Evolutionary conservation across 192 early-diverging fungal species (phyloP), one percentile per base, ranked within the genome.

Genomic region (Podila clonocystis): DNA sequence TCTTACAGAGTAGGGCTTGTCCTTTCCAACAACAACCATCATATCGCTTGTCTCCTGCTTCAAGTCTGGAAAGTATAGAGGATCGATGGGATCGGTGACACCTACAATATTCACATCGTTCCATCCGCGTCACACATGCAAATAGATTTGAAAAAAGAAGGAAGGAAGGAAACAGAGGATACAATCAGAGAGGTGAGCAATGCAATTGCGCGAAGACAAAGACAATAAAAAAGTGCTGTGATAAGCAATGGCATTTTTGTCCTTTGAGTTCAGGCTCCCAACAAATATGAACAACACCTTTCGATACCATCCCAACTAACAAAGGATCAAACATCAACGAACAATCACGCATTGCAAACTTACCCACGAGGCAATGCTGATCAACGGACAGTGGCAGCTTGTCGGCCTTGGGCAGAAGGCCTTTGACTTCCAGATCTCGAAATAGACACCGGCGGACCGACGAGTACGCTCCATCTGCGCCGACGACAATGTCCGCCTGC

Each of bases 21-120:
- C 75, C 58, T 77, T 77, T 31, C 75, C 75, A 38, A 77, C 70
- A 12, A 77, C 75, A 15, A 77, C 75, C 68, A 71, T 70, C 75
- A 77, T 77, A 24, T 77, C 75, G 30, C 75, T 70, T 30, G 75
- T 71, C 19, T 31, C 33, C 49, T 57, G 41, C 49, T 55, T 61
- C 63, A 77, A 36, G 34, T 77, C 75, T 38, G 75, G 75, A 31
- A 77, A 77, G 36, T 77, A 77, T 49, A 77, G 67, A 0, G 75
- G 75, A 28, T 77, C 75, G 24, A 77, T 77, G 34, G 75, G 75
- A 55, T 77, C 68, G 24, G 75, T 77, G 5, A 77, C 34, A 28
- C 75, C 75, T 77, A 57, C 13, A 4, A 24, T 15, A 45, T 17
- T 24, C n/a, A 19, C 45, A 45, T 11, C 29, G 33, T 31, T 6